Base-by-base conservation (phyloP, 1,284 basidiomycete species). In the Lentinula novae-zelandiae region DNA sequence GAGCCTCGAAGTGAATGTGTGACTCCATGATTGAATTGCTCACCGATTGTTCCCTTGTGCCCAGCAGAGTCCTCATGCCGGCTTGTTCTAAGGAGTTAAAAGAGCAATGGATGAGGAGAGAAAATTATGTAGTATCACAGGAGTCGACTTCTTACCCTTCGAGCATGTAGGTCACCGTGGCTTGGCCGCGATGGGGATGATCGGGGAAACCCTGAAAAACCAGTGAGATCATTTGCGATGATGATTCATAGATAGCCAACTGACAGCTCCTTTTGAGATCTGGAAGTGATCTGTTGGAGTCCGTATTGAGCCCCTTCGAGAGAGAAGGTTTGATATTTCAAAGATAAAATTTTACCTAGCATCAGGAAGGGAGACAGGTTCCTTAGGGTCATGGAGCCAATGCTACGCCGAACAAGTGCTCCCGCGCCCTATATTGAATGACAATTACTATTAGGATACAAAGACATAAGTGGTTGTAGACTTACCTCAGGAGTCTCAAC, bases 31-130 rank as follows among this genome's bases (percentile, higher is more conserved):
- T 5, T 13, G 15, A 20, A 22, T 12, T 13, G 63, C 68, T 49
- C 46, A 75, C 78, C 67, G 63, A 98, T 90, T 7, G 79, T 83
- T 44, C 94, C 93, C 60, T 84, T 82, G 73, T 98, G 93, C 1
- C 96, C 95, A 3, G 87, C 87, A 34, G 94, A 96, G 72, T 98
- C 96, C 74, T 98, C 96, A 69, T 98, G 96, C 61, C 84, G 79
- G 66, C 85, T 87, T n/a, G 83, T 78, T 46, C 81, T 83, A 57
- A 40, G 12, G 12, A 12, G 2, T 38, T 1, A 9, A 38, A 9
- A 38, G 7, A 27, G 27, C 27, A 27, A 27, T 27, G 27, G 36
- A 9, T 38, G 36, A 38, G 36, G 12, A 15, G 20, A n/a, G 8
- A 50, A 20, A 38, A 53, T n/a, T 4, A 27, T 27, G 22, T 4